Conservation (phyloP, 2,329 filamentous ascomycete species). For the Fusarium musae region DNA sequence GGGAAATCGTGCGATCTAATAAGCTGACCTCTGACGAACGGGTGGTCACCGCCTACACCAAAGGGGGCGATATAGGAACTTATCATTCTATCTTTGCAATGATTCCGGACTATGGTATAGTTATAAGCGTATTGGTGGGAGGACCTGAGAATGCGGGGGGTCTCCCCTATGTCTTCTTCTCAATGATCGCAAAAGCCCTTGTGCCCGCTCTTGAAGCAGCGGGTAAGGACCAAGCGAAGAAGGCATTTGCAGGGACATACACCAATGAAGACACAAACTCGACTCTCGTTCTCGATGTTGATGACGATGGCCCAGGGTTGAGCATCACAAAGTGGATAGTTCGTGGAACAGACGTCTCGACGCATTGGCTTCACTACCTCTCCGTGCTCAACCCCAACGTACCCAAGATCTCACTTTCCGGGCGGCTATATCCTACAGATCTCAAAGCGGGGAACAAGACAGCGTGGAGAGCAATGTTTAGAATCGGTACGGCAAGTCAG, state of each 20-base stretch:
- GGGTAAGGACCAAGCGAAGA: background rate
- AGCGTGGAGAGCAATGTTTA: slow-evolving; percentile 1
- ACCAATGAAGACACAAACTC: background rate
- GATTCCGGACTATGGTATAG: slow-evolving; percentile 12
- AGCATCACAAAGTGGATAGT: background rate
- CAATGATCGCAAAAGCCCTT: background rate
- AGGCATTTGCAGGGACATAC: background rate
- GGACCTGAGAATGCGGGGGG: background rate
- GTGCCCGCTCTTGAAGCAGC: slow-evolving; percentile 3
- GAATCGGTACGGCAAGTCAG: background rate
- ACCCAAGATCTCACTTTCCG: background rate
- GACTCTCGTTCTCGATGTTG: background rate
- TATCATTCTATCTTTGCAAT: slow-evolving; percentile 5
- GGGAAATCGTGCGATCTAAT: slow-evolving; percentile 20
- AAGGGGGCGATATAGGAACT: slow-evolving; percentile 1
- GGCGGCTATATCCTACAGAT: background rate
- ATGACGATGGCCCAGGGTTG: background rate
- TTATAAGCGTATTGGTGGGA: background rate
- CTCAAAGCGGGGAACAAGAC: background rate
- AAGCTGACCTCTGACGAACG: slow-evolving; percentile 8
- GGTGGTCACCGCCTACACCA: slow-evolving; percentile 10
- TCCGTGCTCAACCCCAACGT: background rate
- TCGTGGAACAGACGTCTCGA: slow-evolving; percentile 2
- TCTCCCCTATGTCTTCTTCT: background rate
- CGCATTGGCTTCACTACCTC: slow-evolving; percentile 3